A percentile compares a stretch with the other conserved stretches of the same genome.
Conservation (phyloP, 2,329 filamentous ascomycete genomes). For the Colletotrichum cuscutae region DNA sequence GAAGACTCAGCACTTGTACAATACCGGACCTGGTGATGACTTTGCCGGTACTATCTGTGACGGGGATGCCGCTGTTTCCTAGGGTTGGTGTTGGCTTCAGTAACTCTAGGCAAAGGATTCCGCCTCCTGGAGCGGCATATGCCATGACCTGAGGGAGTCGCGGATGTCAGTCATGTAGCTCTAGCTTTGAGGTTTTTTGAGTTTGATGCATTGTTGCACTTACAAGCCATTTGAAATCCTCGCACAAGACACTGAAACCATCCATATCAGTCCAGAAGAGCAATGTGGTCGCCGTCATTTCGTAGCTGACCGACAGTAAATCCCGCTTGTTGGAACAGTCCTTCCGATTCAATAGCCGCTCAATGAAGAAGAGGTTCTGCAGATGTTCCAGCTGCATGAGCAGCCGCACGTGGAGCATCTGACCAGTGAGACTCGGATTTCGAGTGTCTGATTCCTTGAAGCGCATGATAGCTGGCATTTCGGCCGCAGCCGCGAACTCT, state of each 20-base stretch:
- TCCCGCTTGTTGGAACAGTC: slow-evolving; percentile 49
- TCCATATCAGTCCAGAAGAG: slow-evolving; percentile 61
- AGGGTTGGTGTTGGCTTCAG: slow-evolving; percentile 46
- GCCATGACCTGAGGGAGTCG: slow-evolving; percentile 53
- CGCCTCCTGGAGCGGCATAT: slow-evolving; percentile 59
- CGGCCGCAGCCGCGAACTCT: slow-evolving; percentile 44
- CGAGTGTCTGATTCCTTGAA: slow-evolving; percentile 51
- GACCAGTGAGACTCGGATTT: slow-evolving; percentile 40
- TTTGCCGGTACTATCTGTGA: slow-evolving; percentile 40
- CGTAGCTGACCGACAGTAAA: slow-evolving; percentile 56
- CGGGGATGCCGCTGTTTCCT: slow-evolving; percentile 22
- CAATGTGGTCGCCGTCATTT: slow-evolving; percentile 58
- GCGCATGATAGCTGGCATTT: slow-evolving; percentile 50
- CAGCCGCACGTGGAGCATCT: slow-evolving; percentile 54
- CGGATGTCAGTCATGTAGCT: no score
- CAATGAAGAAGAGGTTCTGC: slow-evolving; percentile 68
- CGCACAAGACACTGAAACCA: slow-evolving; percentile 50
- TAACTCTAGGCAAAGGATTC: slow-evolving; percentile 61
- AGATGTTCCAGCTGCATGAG: slow-evolving; percentile 61
- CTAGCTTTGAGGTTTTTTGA: no score
- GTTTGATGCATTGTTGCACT: slow-evolving; percentile 30
- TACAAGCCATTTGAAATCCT: slow-evolving; percentile 61
- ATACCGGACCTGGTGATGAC: slow-evolving; percentile 57
- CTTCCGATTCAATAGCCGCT: slow-evolving; percentile 63
- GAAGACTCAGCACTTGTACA: slow-evolving; percentile 62